Evolutionary conservation across 176 grass and related monocot species (phyloP).

Genomic region (Canna indica): DNA sequence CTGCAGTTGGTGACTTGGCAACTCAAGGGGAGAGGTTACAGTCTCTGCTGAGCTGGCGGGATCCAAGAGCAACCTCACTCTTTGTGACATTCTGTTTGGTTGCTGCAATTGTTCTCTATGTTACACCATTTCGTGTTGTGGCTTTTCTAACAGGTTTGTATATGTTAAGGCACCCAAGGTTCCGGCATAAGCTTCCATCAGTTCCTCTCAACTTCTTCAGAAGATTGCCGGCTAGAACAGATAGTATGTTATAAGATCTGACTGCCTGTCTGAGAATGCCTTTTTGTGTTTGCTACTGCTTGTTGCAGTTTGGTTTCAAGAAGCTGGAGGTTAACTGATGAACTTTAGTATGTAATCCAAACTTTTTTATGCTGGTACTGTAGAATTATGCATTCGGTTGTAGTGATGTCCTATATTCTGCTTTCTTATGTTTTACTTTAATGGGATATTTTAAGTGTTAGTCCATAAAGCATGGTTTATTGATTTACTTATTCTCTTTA

Average conservation of each 20-base stretch:
- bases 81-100: slow-evolving; percentile 55
- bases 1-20: slow-evolving; percentile 49
- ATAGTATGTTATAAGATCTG: slow-evolving; percentile 37
- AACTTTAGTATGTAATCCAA: not conserved
- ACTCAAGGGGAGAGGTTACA: slow-evolving; percentile 63
- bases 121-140: slow-evolving; percentile 47
- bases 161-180: slow-evolving; percentile 51
- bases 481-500: too few species aligned
- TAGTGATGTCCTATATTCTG: not conserved
- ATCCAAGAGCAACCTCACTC: slow-evolving; percentile 38
- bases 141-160: slow-evolving; percentile 46
- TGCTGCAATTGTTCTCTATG: slow-evolving; percentile 42
- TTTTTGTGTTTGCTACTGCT: not conserved
- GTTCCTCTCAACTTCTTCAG: slow-evolving; percentile 66
- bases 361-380: not conserved
- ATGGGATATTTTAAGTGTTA: not conserved
- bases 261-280: not conserved
- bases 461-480: not conserved
- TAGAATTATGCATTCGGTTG: not conserved
- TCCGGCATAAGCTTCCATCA: slow-evolving; percentile 50
- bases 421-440: not conserved
- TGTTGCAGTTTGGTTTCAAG: not conserved
- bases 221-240: slow-evolving; percentile 50
- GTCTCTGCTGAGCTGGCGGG: slow-evolving; percentile 55
- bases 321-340: not conserved